Evolutionary conservation across 163 green algal species (phyloP).

Genomic region (Chloroidium sp.): DNA sequence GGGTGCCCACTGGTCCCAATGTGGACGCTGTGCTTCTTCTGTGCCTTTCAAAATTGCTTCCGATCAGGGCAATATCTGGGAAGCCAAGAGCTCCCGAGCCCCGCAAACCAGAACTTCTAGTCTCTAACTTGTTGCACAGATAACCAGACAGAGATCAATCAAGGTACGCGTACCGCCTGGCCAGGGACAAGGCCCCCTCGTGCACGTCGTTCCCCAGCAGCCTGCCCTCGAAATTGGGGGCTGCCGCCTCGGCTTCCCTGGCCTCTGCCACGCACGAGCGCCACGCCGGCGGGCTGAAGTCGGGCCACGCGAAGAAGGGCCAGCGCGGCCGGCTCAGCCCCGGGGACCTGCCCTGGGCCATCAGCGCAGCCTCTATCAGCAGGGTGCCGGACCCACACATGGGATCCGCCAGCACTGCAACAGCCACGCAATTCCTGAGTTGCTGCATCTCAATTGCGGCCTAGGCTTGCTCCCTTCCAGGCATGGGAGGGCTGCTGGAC

Average conservation of each 20-base stretch:
- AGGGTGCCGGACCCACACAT: conserved; percentile 92
- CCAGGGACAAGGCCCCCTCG: conserved; percentile 54
- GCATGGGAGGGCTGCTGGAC: no score
- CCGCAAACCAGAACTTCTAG: background rate
- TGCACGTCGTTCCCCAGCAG: conserved; percentile 60
- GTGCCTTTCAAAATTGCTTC: background rate
- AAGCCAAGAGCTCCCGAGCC: background rate
- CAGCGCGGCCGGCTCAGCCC: conserved; percentile 44
- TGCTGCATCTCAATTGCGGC: background rate
- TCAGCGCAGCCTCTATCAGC: conserved; percentile 83
- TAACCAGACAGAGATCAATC: background rate
- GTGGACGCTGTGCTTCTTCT: background rate
- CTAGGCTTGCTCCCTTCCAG: no score
- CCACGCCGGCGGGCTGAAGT: conserved; percentile 35
- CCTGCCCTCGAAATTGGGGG: conserved; percentile 3
- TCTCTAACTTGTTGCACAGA: background rate
- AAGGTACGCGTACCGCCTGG: conserved; percentile 18
- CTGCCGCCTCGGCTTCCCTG: conserved; percentile 7
- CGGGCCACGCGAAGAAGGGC: conserved; percentile 47
- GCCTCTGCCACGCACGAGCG: conserved; percentile 4
- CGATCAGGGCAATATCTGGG: background rate
- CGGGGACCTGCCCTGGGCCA: conserved; percentile 54
- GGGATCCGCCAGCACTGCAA: conserved; percentile 68
- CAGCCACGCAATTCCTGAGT: background rate
- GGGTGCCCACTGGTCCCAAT: no score